phyloP scores from a whole-genome alignment of 1,284 basidiomycete species.

The Sutorius eximius region DNA sequence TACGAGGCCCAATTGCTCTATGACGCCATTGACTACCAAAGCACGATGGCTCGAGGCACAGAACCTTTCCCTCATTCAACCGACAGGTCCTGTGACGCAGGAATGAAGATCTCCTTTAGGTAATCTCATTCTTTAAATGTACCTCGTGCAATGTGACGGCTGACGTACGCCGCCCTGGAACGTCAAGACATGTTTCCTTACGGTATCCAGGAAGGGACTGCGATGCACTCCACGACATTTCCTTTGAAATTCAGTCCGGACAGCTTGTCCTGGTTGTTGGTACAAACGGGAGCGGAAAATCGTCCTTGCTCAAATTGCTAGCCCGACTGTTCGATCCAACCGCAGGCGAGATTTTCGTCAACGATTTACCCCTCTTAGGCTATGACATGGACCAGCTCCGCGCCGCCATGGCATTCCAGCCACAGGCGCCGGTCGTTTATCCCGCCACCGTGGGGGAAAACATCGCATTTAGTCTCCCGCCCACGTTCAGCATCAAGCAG shows the following conservation, averaged over 20 bases:
- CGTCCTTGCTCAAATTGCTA: constrained; percentile 47
- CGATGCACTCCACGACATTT: constrained; percentile 37
- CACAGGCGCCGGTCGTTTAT: constrained; percentile 42
- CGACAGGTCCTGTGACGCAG: constrained; percentile 18
- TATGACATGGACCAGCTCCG: constrained; percentile 36
- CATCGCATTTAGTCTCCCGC: constrained; percentile 36
- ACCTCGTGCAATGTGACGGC: background rate
- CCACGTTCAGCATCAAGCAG: constrained; percentile 6
- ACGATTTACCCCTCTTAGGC: constrained; percentile 33
- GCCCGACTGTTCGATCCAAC: constrained; percentile 41
- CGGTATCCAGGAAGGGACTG: constrained; percentile 33
- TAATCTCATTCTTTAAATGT: constrained; percentile 13
- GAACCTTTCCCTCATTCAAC: constrained; percentile 19
- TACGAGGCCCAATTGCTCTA: constrained; percentile 29
- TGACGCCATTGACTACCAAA: constrained; percentile 24
- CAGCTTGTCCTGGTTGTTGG: constrained; percentile 50
- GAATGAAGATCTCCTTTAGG: constrained; percentile 42
- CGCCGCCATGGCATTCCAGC: constrained; percentile 38
- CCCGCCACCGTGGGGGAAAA: constrained; percentile 45
- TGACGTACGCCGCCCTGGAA: background rate
- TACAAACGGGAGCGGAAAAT: constrained; percentile 51
- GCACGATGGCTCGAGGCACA: constrained; percentile 21
- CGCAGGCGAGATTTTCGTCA: constrained; percentile 41
- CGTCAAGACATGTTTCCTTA: constrained; percentile 41
- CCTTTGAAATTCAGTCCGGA: constrained; percentile 44